phyloP scores from a whole-genome alignment of 176 grass and related monocot genomes.

The Avena sativa region DNA sequence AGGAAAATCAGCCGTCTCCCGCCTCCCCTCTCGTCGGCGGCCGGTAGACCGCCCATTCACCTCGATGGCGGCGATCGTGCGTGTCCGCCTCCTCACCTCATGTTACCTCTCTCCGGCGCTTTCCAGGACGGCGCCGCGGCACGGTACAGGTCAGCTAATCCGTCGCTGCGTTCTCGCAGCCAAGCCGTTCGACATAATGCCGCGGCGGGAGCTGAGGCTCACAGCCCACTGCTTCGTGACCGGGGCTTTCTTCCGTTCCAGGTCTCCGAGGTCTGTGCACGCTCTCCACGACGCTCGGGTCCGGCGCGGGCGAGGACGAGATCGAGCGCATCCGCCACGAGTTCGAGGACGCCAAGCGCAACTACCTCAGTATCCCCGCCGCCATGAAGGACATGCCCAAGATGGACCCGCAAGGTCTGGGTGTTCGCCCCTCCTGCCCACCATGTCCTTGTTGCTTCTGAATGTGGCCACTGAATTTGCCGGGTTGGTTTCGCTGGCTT shows the following conservation, averaged over 20 bases:
- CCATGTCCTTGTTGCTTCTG: background rate
- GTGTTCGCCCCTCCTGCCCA: background rate
- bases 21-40: constrained; percentile 11
- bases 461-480: background rate
- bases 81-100: constrained; percentile 9
- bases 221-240: background rate
- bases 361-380: constrained; percentile 82
- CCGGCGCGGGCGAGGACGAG: constrained; percentile 65
- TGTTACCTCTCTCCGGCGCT: background rate
- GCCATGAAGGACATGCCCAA: constrained; percentile 87
- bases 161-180: background rate
- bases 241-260: background rate
- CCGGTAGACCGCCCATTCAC: background rate
- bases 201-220: background rate
- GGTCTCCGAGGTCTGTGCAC: constrained; percentile 23
- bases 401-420: constrained; percentile 82
- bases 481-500: background rate
- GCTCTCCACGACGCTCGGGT: constrained; percentile 57
- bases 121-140: background rate
- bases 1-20: constrained; percentile 41
- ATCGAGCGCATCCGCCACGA: constrained; percentile 81
- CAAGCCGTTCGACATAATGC: constrained; percentile 53
- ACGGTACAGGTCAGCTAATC: background rate
- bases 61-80: constrained; percentile 13
- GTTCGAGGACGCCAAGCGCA: constrained; percentile 85